Base-by-base conservation (phyloP, 1,284 basidiomycete genomes). In the Apiotrichum gracile region DNA sequence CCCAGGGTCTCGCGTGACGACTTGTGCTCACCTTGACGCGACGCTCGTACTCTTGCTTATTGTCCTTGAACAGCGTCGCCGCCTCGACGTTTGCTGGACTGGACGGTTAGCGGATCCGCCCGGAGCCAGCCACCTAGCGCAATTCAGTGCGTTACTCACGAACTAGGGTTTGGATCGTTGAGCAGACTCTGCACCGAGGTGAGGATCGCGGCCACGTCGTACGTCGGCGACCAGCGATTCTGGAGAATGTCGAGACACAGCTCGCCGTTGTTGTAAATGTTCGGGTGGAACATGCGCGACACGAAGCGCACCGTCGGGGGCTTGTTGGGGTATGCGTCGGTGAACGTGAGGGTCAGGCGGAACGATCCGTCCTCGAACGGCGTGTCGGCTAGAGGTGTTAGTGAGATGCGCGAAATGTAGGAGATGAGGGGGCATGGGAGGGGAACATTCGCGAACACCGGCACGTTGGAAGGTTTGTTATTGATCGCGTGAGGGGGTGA, bases 291-390 rank as follows among this genome's bases (percentile, higher is more conserved):
- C 93, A 97, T 97, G 60, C 91, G 85, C 43, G 88, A 91, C 25
- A 97, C 81, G 79, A 98, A 98, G 72, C 94, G 93, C 65, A 97
- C 94, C 2, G 88, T 88, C 6, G 94, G 94, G 0, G 94, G 91
- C 73, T 97, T 97, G 80, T 97, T 97, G 17, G 94, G 94, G 74
- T 98, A 97, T 4, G 90, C 88, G 72, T 98, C 94, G 73, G 97
- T 93, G 67, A 97, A 97, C 0, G 88, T 91, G 47, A 98, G 82
- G 34, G 93, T 81, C 19, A 97, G 85, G 68, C 94, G 92, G 84
- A 98, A 97, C 14, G 94, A 97, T 58, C 94, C 94, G 68, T 97
- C 94, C 77, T 97, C 94, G 73, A 98, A 98, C 0, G 94, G 94
- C 14, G 93, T 98, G 60, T 97, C 94, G 70, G 87, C 93, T 96